Evolutionary conservation across 345 rosid species (phyloP).

Genomic region (Melaleuca quinquenervia): DNA sequence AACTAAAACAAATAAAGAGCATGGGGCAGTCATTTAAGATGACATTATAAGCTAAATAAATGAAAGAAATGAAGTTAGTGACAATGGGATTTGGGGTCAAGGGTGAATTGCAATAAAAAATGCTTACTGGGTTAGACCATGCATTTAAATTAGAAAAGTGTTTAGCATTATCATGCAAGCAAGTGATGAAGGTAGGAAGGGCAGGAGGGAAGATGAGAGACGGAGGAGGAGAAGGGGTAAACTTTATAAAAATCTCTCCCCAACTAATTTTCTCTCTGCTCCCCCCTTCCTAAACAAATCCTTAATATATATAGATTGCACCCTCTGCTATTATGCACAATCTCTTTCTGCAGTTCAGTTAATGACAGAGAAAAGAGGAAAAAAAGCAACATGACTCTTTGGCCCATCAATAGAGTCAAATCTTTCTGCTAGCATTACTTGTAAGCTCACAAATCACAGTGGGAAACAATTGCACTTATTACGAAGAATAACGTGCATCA

Average conservation of each 20-base stretch:
- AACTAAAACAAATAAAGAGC: background rate
- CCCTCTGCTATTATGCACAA: background rate
- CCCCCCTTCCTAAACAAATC: background rate
- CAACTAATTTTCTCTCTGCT: background rate
- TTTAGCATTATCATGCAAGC: background rate
- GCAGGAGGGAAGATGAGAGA: background rate
- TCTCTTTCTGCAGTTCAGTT: background rate
- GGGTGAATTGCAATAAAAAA: background rate
- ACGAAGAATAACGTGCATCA: background rate
- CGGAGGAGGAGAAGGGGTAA: background rate
- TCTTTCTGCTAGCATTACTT: background rate
- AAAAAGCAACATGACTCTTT: background rate
- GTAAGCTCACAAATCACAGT: background rate
- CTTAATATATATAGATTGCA: background rate
- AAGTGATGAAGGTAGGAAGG: background rate
- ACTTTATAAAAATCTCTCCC: background rate
- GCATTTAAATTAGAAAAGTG: background rate
- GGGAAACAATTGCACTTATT: background rate
- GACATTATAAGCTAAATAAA: background rate
- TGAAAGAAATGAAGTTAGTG: background rate
- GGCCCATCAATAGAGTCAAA: background rate
- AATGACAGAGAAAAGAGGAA: background rate
- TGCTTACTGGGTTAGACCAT: background rate
- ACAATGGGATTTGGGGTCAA: background rate
- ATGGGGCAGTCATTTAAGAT: background rate